Percentiles rank a stretch among this genome's conserved stretches.
These are phyloP conservation scores for Umbelopsis ramanniana DNA, from an alignment of 192 early-diverging fungal genomes.

Conservation along the genomic window DNA sequence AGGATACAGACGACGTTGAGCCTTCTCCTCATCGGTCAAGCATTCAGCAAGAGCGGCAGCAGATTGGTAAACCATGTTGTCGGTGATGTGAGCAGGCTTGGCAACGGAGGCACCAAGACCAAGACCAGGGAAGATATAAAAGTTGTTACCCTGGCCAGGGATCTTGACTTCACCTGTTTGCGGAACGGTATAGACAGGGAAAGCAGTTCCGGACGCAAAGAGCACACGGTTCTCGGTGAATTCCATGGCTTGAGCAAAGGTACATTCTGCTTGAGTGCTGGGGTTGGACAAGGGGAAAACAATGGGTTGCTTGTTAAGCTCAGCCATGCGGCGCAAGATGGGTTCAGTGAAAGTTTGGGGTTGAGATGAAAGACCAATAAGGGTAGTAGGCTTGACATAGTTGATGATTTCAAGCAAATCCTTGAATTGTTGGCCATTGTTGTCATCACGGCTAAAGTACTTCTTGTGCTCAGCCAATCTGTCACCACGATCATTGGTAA, in stretches of 20 bases:
- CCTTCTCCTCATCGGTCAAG: constrained; percentile 71
- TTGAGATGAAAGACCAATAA: constrained; percentile 89
- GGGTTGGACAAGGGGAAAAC: constrained; percentile 95
- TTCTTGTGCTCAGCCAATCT: constrained; percentile 80
- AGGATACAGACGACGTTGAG: constrained; percentile 81
- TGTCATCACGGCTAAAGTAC: constrained; percentile 88
- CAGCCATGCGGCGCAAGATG: constrained; percentile 75
- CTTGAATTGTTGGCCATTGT: constrained; percentile 77
- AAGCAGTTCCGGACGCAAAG: constrained; percentile 96
- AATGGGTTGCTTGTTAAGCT: constrained; percentile 82
- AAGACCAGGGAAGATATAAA: constrained; percentile 96
- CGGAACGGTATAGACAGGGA: constrained; percentile 80
- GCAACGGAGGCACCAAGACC: constrained; percentile 87
- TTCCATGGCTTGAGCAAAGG: constrained; percentile 90
- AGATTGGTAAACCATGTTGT: constrained; percentile 82
- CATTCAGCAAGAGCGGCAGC: constrained; percentile 80
- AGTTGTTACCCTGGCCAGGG: constrained; percentile 94
- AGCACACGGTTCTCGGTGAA: constrained; percentile 87
- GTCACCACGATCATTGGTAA: constrained; percentile 90
- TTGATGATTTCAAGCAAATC: constrained; percentile 77
- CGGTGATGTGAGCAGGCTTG: constrained; percentile 71
- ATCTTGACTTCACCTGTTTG: constrained; percentile 57
- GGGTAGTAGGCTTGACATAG: constrained; percentile 84
- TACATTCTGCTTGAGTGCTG: constrained; percentile 90
- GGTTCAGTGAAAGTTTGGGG: constrained; percentile 78